Base-by-base conservation (phyloP, 805 yeast genomes). In the Kazachstania psychrophila region DNA sequence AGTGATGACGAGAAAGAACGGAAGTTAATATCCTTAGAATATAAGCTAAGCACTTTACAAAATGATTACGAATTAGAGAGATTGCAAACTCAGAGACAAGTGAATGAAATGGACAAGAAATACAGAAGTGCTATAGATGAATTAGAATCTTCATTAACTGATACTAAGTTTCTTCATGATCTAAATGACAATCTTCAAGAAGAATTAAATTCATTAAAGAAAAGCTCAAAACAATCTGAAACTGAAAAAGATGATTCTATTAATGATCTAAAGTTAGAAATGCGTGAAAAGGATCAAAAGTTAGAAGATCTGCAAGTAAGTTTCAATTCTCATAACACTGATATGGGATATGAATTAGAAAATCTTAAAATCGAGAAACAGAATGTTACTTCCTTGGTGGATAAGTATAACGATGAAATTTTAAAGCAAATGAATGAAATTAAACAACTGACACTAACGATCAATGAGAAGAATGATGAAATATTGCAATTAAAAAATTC, bases 301-400 rank as follows among this genome's bases (percentile, higher is more conserved):
- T 35, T 65, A 20, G 65, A 67, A 15, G 59, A 60, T 28, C 46
- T 68, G 31, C 49, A 60, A 13, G 52, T 65, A 3, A 62, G 66
- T 23, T 54, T 61, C 36, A 51, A 54, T 7, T 45, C 53, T 2
- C 32, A 47, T 15, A 13, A 42, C 3, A 33, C 53, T 4, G 41
- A 40, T 19, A 14, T 44, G 2, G 40, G 43, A n/a, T 42, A 44
- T 19, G 42, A 46, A 13, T 27, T 45, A 6, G 46, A 50, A 14
- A 42, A 42, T 25, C 19, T 30, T 13, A 36, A 42, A n/a, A 22
- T 47, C 5, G 55, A 54, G 27, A 34, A 44, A 1, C 43, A 44
- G 3, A 46, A 49, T 19, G 40, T 48, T 5, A 43, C 47, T 28
- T 22, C 43, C 1, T 34, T 48, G n/a, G 36, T 56, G 10, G 33